A percentile compares a stretch with the other conserved stretches of the same genome.
phyloP scores from a whole-genome alignment of 1,139 yeast genomes.

The Protomyces arabidopsidicola region DNA sequence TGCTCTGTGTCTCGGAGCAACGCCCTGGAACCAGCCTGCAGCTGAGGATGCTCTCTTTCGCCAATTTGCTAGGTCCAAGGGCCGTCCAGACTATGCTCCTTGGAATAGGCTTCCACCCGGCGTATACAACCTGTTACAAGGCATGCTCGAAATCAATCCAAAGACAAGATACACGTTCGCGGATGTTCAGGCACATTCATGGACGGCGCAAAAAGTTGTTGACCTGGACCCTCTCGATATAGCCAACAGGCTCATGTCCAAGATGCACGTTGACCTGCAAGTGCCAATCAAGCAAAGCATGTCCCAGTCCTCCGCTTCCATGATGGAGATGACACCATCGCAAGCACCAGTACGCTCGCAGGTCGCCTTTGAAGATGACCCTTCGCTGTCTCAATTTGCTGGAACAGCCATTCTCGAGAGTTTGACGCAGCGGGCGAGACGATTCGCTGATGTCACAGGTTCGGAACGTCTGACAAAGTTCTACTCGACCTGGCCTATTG shows the following conservation, averaged over 20 bases:
- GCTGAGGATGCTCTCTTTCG: conserved; percentile 42
- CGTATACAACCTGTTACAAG: conserved; percentile 50
- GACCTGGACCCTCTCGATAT: conserved; percentile 46
- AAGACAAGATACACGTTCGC: conserved; percentile 44
- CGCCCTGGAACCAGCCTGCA: conserved; percentile 63
- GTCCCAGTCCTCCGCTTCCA: conserved; percentile 7
- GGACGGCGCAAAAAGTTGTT: conserved; percentile 49
- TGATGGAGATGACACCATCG: conserved; percentile 32
- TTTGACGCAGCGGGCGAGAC: conserved; percentile 38
- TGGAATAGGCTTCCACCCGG: conserved; percentile 52
- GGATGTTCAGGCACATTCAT: conserved; percentile 48
- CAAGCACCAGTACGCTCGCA: background rate
- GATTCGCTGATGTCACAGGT: conserved; percentile 39
- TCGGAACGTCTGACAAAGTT: conserved; percentile 50
- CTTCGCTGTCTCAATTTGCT: conserved; percentile 50
- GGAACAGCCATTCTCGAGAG: conserved; percentile 36
- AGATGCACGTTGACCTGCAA: conserved; percentile 37
- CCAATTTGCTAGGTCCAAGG: conserved; percentile 47
- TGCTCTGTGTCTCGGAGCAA: conserved; percentile 57
- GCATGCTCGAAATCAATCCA: conserved; percentile 49
- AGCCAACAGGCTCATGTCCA: conserved; percentile 49
- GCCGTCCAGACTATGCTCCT: conserved; percentile 47
- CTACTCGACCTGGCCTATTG: conserved; percentile 47
- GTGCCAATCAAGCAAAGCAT: background rate
- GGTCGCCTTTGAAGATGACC: conserved; percentile 41